Base-by-base conservation (phyloP, 208 protist species). In the Wallacemonas sp. region DNA sequence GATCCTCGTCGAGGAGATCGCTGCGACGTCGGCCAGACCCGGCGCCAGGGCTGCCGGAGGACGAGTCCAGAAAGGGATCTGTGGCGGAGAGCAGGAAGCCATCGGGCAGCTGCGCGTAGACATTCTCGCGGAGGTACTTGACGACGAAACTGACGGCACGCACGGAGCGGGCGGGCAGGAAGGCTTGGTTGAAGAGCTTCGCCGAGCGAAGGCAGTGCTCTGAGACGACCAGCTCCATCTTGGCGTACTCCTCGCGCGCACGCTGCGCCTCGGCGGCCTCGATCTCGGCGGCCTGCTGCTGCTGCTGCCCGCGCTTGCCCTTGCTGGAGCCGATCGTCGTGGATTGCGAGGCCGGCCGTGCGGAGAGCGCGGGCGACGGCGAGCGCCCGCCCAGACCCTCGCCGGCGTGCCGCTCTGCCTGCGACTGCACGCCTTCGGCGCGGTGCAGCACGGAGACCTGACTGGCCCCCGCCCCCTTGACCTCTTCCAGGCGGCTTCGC, bases 161-260 rank as follows among this genome's bases (percentile, higher is more conserved):
- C 29, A 65, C 28, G n/a, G 76, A 70, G 29, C 57, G 63, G 22
- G 76, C 25, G 11, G 76, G 62, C 23, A 57, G 62, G 4, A 81
- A 71, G 46, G 54, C 54, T 29, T 71, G 62, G 31, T 75, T 81
- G 61, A 76, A 76, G 3, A 81, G 59, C 42, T 59, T 52, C 32
- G 76, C 70, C 1, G 76, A 64, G 25, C 54, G 54, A 2, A 42
- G 14, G 54, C 70, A 69, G 42, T 75, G 46, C 22, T 54, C 28
- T 11, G 25, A 4, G 20, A 45, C n/a, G 42, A 65, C 28, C 39
- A 50, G 38, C 18, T 22, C 64, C 4, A 33, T 12, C 7, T 65
- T 42, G 36, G 36, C 39, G 18, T n/a, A 10, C 57, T 64, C 42
- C 23, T 64, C 42, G 7, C 57, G 57, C 22, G 41, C 57, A n/a